Percentiles rank a stretch among this genome's conserved stretches.
Conservation (phyloP, 495 filamentous ascomycete genomes). For the Jackrogersella multiformis region DNA sequence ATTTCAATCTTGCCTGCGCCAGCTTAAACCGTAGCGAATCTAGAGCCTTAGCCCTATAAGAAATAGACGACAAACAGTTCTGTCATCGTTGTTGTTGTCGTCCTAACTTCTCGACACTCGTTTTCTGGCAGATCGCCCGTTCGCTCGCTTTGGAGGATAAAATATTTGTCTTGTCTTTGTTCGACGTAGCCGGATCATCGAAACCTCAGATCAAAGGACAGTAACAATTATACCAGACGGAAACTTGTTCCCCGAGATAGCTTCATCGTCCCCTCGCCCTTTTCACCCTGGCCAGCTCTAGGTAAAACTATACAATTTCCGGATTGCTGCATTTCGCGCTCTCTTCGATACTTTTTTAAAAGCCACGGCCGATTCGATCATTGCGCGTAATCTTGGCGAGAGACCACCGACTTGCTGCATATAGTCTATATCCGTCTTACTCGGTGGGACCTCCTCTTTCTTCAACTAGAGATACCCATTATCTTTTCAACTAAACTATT, state of each 20-base stretch:
- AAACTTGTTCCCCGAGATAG: slow-evolving; percentile 17
- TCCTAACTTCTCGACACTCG: slow-evolving; percentile 43
- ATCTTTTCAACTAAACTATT: slow-evolving; percentile 41
- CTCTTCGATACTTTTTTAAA: slow-evolving; percentile 33
- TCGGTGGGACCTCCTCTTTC: slow-evolving; percentile 40
- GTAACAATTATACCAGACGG: slow-evolving; percentile 15
- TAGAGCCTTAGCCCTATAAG: slow-evolving; percentile 10
- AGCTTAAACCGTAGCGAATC: slow-evolving; percentile 20
- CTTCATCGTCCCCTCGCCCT: slow-evolving; percentile 3
- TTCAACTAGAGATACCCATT: slow-evolving; percentile 45
- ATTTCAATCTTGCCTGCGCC: slow-evolving; percentile 26
- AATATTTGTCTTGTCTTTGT: slow-evolving; percentile 45
- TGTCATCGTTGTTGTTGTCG: slow-evolving; percentile 34
- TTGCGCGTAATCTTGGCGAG: slow-evolving; percentile 34
- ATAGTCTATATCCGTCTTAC: slow-evolving; percentile 43
- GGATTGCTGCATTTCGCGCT: slow-evolving; percentile 32
- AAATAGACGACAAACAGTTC: slow-evolving; percentile 25
- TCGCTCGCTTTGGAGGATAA: slow-evolving; percentile 49
- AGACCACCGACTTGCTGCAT: slow-evolving; percentile 39
- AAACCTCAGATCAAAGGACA: slow-evolving; percentile 38
- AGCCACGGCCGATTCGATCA: slow-evolving; percentile 35
- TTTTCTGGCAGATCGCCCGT: slow-evolving; percentile 47
- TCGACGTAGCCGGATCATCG: slow-evolving; percentile 41
- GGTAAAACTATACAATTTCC: slow-evolving; percentile 29
- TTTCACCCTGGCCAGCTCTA: slow-evolving; percentile 32